These are phyloP conservation scores for Tetrahymena elliotti DNA, from an alignment of 73 alveolate genomes.

Conservation along the genomic window DNA sequence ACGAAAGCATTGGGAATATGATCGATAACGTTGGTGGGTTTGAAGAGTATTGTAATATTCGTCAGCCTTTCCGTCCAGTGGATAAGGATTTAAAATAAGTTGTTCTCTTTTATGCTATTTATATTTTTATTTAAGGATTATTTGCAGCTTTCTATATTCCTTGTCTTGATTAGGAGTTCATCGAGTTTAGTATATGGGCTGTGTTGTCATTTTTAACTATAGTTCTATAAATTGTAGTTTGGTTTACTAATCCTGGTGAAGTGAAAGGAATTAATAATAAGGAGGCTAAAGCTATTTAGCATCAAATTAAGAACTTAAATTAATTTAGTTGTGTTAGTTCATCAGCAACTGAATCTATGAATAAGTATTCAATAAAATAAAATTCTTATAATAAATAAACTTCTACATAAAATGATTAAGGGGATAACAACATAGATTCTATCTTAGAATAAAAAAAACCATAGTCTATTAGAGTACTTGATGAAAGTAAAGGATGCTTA, in stretches of 20 bases:
- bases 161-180: background rate
- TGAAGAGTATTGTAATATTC: slow-evolving; percentile 17
- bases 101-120: slow-evolving; percentile 5
- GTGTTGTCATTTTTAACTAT: background rate
- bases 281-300: background rate
- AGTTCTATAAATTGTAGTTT: slow-evolving; percentile 10
- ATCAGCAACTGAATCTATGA: background rate
- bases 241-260: slow-evolving; percentile 56
- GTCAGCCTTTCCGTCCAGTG: slow-evolving; percentile 3
- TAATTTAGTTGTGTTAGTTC: background rate
- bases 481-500: background rate
- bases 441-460: background rate
- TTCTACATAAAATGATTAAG: background rate
- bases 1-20: slow-evolving; percentile 4
- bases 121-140: background rate
- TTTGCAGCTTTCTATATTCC: background rate
- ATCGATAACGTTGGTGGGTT: background rate
- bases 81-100: background rate
- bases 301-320: background rate
- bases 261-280: slow-evolving; percentile 8
- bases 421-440: background rate
- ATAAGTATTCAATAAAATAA: background rate
- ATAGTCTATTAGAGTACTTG: background rate
- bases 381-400: background rate
- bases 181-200: background rate